A percentile compares a stretch with the other conserved stretches of the same genome.
phyloP scores from a whole-genome alignment of 2,329 filamentous ascomycete genomes.

The Fusarium virguliforme region DNA sequence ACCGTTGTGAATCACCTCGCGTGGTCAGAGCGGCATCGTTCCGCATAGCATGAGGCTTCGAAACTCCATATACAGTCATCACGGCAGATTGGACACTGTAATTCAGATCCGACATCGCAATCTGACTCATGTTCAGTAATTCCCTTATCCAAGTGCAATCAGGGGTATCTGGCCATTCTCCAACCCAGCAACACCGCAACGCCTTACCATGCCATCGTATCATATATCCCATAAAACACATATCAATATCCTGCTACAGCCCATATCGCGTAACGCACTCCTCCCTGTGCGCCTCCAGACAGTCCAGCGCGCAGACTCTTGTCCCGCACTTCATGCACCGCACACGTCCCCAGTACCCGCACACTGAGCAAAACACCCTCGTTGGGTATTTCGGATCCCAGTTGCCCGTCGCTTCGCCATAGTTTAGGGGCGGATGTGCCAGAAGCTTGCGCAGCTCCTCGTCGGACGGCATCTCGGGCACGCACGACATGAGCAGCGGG shows the following conservation, averaged over 20 bases:
- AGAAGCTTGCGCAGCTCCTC: constrained; percentile 77
- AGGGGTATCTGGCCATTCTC: constrained; percentile 49
- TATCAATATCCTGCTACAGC: constrained; percentile 49
- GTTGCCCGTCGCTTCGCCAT: constrained; percentile 73
- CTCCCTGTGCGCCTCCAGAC: constrained; percentile 80
- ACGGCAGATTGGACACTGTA: not conserved
- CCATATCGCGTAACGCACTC: constrained; percentile 79
- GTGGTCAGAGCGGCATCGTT: not conserved
- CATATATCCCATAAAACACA: constrained; percentile 13
- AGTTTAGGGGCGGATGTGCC: constrained; percentile 76
- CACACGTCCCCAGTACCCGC: constrained; percentile 86
- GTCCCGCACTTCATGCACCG: constrained; percentile 85
- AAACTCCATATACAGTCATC: constrained; percentile 10
- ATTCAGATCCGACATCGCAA: constrained; percentile 11
- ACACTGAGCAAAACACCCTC: constrained; percentile 82
- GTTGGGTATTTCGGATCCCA: constrained; percentile 69
- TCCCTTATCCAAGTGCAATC: constrained; percentile 13
- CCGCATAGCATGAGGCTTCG: not conserved
- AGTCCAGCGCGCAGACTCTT: constrained; percentile 83
- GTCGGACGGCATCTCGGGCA: constrained; percentile 72
- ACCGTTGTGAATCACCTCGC: not conserved
- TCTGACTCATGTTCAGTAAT: constrained; percentile 19
- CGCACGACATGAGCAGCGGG: constrained; percentile 70
- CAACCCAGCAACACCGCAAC: constrained; percentile 44
- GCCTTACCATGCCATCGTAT: constrained; percentile 30